phyloP scores from a whole-genome alignment of 257 asterid species.

The Cordia subcordata region DNA sequence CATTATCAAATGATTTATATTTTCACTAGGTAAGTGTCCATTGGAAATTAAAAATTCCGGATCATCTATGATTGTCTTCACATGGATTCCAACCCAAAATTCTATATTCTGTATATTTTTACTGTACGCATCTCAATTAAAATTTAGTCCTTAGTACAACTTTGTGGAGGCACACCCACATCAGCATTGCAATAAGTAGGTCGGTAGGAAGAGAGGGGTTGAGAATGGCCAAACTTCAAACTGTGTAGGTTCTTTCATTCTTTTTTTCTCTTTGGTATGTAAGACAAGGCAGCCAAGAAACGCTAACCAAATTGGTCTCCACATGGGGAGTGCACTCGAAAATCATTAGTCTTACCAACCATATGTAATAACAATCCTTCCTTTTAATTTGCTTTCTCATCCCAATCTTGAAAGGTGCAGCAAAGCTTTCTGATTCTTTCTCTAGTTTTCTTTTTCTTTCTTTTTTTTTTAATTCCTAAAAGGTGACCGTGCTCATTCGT shows the following conservation, averaged over 20 bases:
- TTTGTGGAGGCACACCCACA: background rate
- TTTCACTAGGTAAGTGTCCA: background rate
- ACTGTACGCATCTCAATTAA: background rate
- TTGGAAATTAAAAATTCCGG: background rate
- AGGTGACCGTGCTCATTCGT: too few species aligned
- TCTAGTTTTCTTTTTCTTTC: too few species aligned
- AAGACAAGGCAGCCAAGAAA: constrained; percentile 15
- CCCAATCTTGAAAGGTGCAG: background rate
- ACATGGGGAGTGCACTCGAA: constrained; percentile 28
- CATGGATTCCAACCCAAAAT: constrained; percentile 28
- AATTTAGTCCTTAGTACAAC: background rate
- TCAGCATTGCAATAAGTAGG: background rate
- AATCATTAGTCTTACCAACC: constrained; percentile 9
- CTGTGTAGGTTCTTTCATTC: constrained; percentile 7
- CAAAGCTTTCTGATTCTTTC: constrained; percentile 7
- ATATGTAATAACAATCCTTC: constrained; percentile 1
- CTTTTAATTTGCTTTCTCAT: background rate
- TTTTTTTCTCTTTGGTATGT: background rate
- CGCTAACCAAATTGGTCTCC: constrained; percentile 36
- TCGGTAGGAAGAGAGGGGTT: background rate
- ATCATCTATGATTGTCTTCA: constrained; percentile 30
- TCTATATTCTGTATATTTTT: background rate
- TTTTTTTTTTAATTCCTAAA: too few species aligned
- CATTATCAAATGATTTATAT: too few species aligned
- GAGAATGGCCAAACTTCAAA: background rate